These are phyloP conservation scores for Salix udensis DNA, from an alignment of 345 rosid genomes.

Conservation along the genomic window DNA sequence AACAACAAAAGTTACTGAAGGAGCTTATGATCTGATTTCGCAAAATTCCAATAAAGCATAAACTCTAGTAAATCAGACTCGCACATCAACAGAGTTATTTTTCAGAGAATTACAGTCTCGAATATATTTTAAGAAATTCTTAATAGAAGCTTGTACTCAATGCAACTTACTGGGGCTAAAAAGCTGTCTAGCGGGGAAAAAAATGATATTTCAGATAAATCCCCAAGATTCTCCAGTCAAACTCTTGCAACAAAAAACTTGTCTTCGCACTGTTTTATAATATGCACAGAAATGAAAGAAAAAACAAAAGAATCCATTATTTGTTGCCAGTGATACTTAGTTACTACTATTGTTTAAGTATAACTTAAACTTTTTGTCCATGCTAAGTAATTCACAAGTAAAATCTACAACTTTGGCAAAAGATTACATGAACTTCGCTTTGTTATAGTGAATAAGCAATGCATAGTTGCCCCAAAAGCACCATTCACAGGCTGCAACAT, in stretches of 20 bases:
- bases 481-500: background rate
- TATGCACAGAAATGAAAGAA: background rate
- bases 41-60: background rate
- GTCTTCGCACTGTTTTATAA: background rate
- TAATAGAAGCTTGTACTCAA: background rate
- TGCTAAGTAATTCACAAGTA: slow-evolving; percentile 1
- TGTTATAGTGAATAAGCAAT: background rate
- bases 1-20: slow-evolving; percentile 4
- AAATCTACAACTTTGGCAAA: background rate
- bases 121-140: background rate
- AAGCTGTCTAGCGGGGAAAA: background rate
- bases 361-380: background rate
- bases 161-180: background rate
- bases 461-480: background rate
- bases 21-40: background rate
- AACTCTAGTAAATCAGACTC: background rate
- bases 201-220: background rate
- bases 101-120: background rate
- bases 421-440: background rate
- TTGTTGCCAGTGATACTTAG: background rate
- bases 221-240: background rate
- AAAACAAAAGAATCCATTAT: background rate
- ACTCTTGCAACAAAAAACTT: background rate
- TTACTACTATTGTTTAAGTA: background rate
- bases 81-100: background rate